Percentiles rank a stretch among this genome's conserved stretches.
These are phyloP conservation scores for Dactylorhiza incarnata DNA, from an alignment of 106 monocot genomes.

Conservation along the genomic window DNA sequence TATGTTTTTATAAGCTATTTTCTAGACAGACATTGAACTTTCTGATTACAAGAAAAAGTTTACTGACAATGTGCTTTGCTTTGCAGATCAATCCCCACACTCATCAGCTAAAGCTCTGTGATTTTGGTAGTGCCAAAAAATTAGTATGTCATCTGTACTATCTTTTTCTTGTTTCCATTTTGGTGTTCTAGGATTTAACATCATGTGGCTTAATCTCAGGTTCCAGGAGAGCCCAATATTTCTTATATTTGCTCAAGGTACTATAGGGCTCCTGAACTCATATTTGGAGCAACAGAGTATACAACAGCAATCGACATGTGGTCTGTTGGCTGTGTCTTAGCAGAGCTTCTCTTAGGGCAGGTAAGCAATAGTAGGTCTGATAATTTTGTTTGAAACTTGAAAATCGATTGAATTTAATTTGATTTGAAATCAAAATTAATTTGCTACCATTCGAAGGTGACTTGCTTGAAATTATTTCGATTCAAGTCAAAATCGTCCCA, in stretches of 20 bases:
- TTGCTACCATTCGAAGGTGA: no score
- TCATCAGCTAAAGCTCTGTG: slow-evolving; percentile 74
- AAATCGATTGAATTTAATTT: no score
- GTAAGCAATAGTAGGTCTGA: slow-evolving; percentile 8
- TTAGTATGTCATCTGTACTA: slow-evolving; percentile 29
- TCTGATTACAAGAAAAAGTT: neutral
- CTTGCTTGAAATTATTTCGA: no score
- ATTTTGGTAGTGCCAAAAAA: slow-evolving; percentile 73
- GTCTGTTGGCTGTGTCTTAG: slow-evolving; percentile 63
- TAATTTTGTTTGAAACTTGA: neutral
- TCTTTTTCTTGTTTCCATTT: neutral
- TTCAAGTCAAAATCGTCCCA: no score
- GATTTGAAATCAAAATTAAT: no score
- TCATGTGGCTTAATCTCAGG: slow-evolving; percentile 13
- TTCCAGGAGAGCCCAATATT: slow-evolving; percentile 49
- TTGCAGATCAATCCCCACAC: slow-evolving; percentile 59
- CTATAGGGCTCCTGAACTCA: slow-evolving; percentile 65
- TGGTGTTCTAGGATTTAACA: neutral
- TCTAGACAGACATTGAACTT: neutral
- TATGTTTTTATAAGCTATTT: neutral
- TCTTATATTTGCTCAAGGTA: slow-evolving; percentile 65
- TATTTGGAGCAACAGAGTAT: slow-evolving; percentile 64
- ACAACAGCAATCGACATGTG: slow-evolving; percentile 61
- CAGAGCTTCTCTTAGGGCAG: slow-evolving; percentile 48
- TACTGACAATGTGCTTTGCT: neutral